Evolutionary conservation across 2,329 filamentous ascomycete genomes (phyloP), one percentile per base, ranked within the genome.

Genomic region (Aureobasidium lini): DNA sequence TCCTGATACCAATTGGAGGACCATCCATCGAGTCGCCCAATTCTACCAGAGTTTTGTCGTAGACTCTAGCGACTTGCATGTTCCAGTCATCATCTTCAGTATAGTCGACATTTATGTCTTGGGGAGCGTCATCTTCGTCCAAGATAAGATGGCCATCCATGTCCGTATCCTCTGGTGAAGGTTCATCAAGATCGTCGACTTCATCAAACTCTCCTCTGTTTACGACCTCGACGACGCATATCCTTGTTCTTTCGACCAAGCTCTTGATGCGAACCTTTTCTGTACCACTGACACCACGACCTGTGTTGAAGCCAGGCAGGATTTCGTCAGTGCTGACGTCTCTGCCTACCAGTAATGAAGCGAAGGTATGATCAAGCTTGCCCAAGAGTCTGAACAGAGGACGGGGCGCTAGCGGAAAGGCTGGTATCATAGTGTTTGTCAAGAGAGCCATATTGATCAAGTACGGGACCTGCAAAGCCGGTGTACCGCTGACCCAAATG

Each of bases 201-300:
- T 76, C 75, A 34, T 77, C 74, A 15, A 77, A 74, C 50, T 75
- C 71, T 60, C 80, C 80, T 57, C 76, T 77, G 62, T 80, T 82
- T 77, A 90, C 81, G 15, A 85, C 81, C 61, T 89, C 84, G 1
- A 90, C 83, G 60, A 93, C 83, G 5, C 84, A 72, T 7, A 90
- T 75, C 29, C 92, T 80, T 15, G 88, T 89, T 64, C 86, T 82
- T 69, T 95, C 89, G 0, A 91, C 88, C 32, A 95, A 76, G 67
- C 89, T 89, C 68, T 89, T 87, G 64, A 92, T 87, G 42, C 93
- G 83, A 7, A 97, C 90, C 79, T 94, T 95, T 71, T 96, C 90
- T 0, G 89, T 93, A 16, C 85, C 90, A 77, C 89, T 86, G 0
- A 89, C 87, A 8, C 75, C 75, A 5, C 79, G 75, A 0, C 81